Percentiles rank a stretch among this genome's conserved stretches.
Evolutionary conservation across 805 yeast species (phyloP).

Genomic region (Metschnikowia arizonensis): DNA sequence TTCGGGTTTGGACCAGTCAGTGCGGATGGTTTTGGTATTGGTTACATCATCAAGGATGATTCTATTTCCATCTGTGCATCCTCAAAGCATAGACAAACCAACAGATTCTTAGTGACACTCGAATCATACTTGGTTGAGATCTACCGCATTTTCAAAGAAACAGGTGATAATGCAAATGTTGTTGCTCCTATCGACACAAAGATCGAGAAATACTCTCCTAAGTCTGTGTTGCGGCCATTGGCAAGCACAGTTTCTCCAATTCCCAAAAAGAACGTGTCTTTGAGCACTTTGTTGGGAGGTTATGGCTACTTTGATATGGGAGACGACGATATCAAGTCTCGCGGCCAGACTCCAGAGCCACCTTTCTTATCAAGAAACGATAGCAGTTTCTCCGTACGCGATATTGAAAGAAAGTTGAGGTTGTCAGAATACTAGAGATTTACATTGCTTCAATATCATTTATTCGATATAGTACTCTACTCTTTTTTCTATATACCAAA

Average conservation of each 20-base stretch:
- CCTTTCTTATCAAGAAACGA: slow-evolving; percentile 37
- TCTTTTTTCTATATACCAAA: slow-evolving; percentile 53
- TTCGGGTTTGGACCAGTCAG: slow-evolving; percentile 61
- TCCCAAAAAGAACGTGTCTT: slow-evolving; percentile 14
- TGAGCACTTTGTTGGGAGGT: slow-evolving; percentile 47
- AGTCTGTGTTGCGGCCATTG: background rate
- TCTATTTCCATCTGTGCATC: slow-evolving; percentile 50
- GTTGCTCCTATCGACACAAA: slow-evolving; percentile 25
- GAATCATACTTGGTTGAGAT: slow-evolving; percentile 48
- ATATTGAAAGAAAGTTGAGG: slow-evolving; percentile 61
- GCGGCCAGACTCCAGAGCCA: slow-evolving; percentile 59
- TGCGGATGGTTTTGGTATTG: slow-evolving; percentile 56
- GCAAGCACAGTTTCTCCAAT: slow-evolving; percentile 11
- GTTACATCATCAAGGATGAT: slow-evolving; percentile 51
- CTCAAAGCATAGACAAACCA: slow-evolving; percentile 59
- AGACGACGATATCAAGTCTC: slow-evolving; percentile 47
- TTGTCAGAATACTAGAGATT: slow-evolving; percentile 51
- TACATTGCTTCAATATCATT: too few relatives aligned
- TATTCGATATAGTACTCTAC: background rate
- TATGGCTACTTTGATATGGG: slow-evolving; percentile 60
- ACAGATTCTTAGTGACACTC: slow-evolving; percentile 50
- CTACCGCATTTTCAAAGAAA: slow-evolving; percentile 30
- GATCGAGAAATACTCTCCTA: slow-evolving; percentile 14
- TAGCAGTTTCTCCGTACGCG: slow-evolving; percentile 43
- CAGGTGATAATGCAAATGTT: slow-evolving; percentile 16